These are phyloP conservation scores for Chlorociboria aeruginascens DNA, from an alignment of 495 filamentous ascomycete species.

Conservation along the genomic window DNA sequence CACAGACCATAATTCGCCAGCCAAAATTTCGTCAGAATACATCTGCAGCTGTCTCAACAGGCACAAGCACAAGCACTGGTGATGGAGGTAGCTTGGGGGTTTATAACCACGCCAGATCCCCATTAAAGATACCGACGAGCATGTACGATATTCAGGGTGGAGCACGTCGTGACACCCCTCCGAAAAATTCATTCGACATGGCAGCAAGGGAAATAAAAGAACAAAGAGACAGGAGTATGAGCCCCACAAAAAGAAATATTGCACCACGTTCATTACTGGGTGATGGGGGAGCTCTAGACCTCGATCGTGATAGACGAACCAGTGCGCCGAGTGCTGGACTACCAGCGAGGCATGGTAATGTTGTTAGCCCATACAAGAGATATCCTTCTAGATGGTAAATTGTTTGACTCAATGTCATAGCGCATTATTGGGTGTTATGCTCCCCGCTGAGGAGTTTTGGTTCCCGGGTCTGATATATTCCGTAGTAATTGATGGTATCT, in stretches of 20 bases:
- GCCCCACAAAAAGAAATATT: slow-evolving; percentile 15
- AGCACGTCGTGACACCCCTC: slow-evolving; percentile 20
- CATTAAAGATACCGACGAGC: slow-evolving; percentile 53
- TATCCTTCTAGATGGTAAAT: slow-evolving; percentile 12
- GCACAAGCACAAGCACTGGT: slow-evolving; percentile 20
- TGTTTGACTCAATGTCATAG: background rate
- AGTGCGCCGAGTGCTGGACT: slow-evolving; percentile 8
- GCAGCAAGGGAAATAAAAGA: slow-evolving; percentile 30
- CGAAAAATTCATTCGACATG: slow-evolving; percentile 41
- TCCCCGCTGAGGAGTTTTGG: background rate
- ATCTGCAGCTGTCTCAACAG: slow-evolving; percentile 16
- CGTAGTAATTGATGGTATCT: slow-evolving; percentile 8
- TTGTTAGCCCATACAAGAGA: slow-evolving; percentile 12
- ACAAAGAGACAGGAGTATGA: slow-evolving; percentile 17
- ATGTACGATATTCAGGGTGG: slow-evolving; percentile 28
- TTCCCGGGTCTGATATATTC: background rate
- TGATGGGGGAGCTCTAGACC: background rate
- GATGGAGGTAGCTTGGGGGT: slow-evolving; percentile 72
- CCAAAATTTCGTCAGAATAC: slow-evolving; percentile 37
- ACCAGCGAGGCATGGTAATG: slow-evolving; percentile 5
- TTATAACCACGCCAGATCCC: slow-evolving; percentile 69
- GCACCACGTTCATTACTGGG: background rate
- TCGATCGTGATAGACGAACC: slow-evolving; percentile 7
- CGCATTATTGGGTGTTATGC: slow-evolving; percentile 2
- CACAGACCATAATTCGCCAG: slow-evolving; percentile 33